Percentiles rank a stretch among this genome's conserved stretches.
Conservation (phyloP, 305 asterid species). For the Fraxinus latifolia region DNA sequence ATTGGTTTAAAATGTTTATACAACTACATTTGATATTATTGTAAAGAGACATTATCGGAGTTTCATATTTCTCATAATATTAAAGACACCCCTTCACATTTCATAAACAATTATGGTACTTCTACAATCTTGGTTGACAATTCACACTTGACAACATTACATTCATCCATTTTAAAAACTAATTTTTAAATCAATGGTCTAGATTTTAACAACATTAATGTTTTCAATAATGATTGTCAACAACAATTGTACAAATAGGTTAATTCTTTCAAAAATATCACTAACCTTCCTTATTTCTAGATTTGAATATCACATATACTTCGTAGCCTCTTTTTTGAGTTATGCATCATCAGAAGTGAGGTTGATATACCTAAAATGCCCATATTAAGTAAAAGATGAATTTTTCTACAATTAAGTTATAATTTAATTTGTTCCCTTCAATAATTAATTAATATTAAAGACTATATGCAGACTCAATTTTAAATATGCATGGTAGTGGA, state of each 20-base stretch:
- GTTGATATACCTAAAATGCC: not conserved
- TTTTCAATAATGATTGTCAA: too few species aligned
- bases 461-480: not conserved
- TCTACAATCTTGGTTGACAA: too few species aligned
- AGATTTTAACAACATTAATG: too few species aligned
- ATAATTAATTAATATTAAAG: not conserved
- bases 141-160: too few species aligned
- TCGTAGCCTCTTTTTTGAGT: not conserved
- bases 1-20: not conserved
- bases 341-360: not conserved
- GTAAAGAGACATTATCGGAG: not conserved
- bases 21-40: not conserved
- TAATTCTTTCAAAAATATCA: too few species aligned
- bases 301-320: not conserved
- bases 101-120: too few species aligned
- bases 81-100: not conserved
- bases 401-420: not conserved
- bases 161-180: too few species aligned
- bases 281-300: not conserved
- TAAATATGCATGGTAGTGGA: not conserved
- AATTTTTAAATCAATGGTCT: too few species aligned
- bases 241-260: too few species aligned
- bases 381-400: not conserved
- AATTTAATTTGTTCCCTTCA: not conserved
- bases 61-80: not conserved